phyloP scores from a whole-genome alignment of 2,329 filamentous ascomycete genomes.

The Pseudogymnoascus sp. region DNA sequence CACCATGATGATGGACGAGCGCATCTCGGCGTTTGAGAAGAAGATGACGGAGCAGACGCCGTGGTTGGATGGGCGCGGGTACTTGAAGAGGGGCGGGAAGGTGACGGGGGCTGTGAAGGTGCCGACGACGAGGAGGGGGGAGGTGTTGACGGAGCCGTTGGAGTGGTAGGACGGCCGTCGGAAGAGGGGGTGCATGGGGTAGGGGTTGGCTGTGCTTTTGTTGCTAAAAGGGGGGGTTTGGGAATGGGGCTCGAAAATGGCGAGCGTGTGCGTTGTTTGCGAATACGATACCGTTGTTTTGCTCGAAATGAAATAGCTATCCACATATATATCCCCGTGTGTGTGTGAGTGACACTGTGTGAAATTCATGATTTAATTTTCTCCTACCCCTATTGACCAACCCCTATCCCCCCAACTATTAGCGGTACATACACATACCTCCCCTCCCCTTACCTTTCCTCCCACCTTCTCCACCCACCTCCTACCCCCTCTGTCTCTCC shows the following conservation, averaged over 20 bases:
- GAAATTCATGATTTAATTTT: background rate
- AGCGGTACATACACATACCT: background rate
- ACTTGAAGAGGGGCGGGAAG: constrained; percentile 55
- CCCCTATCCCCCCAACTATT: background rate
- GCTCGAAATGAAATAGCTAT: background rate
- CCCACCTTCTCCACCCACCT: too few relatives aligned
- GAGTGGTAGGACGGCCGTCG: too few relatives aligned
- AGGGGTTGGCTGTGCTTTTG: too few relatives aligned
- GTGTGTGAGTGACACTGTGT: background rate
- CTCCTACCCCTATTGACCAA: background rate
- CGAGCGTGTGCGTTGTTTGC: background rate
- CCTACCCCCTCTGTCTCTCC: constrained; percentile 16
- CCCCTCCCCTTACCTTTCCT: too few relatives aligned
- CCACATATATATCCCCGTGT: background rate
- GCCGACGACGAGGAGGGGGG: constrained; percentile 81
- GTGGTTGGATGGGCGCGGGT: constrained; percentile 83
- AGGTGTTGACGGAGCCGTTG: constrained; percentile 74
- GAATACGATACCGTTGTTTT: background rate
- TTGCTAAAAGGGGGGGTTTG: too few relatives aligned
- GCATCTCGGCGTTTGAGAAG: constrained; percentile 76
- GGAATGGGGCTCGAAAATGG: background rate
- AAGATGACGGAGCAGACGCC: constrained; percentile 71
- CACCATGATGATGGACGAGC: constrained; percentile 84
- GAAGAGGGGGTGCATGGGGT: too few relatives aligned
- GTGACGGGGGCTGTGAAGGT: constrained; percentile 58